Evolutionary conservation across 2,329 filamentous ascomycete genomes (phyloP), one percentile per base, ranked within the genome.

Genomic region (Phoma sp.): DNA sequence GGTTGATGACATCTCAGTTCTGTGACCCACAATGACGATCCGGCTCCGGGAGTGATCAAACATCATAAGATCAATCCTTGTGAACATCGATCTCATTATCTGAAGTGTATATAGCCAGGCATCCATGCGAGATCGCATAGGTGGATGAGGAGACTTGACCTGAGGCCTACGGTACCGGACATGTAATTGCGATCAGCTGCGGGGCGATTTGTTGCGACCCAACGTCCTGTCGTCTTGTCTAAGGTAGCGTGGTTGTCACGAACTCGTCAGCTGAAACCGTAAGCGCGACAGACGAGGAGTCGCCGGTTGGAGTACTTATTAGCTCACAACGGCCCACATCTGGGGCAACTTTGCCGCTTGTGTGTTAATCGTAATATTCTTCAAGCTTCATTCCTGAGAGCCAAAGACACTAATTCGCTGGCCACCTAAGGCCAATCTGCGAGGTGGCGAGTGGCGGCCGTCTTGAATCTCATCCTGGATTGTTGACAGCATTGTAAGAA

Each of bases 281-380:
- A 50, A 50, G 52, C 41, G 52, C 45, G 35, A 48, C 51, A 55
- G 27, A 36, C 40, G 39, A 49, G n/a, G 40, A 48, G n/a, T 35
- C 35, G 24, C 35, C 21, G 15, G 17, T 29, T 49, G 39, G 35
- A n/a, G 9, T 29, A n/a, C 21, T 13, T 10, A 13, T 4, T 25
- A 39, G 44, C 12, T 33, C 13, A 43, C 29, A 35, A 31, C 21
- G 19, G 32, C 24, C 9, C 29, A 24, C 17, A 24, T 45, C 25
- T 40, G 35, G 24, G 52, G 45, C 24, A 55, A 41, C 7, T 41
- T 36, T 50, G 45, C 45, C 52, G 45, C 35, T 13, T 6, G 15
- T 9, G 35, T 40, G 15, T 38, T 32, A 39, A 6, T n/a, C 39
- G 13, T 33, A 4, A 17, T 15, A 10, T 27, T 8, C 8, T 33